Evolutionary conservation across 73 alveolate genomes (phyloP), one percentile per base, ranked within the genome.

Genomic region (Blepharisma stoltei): DNA sequence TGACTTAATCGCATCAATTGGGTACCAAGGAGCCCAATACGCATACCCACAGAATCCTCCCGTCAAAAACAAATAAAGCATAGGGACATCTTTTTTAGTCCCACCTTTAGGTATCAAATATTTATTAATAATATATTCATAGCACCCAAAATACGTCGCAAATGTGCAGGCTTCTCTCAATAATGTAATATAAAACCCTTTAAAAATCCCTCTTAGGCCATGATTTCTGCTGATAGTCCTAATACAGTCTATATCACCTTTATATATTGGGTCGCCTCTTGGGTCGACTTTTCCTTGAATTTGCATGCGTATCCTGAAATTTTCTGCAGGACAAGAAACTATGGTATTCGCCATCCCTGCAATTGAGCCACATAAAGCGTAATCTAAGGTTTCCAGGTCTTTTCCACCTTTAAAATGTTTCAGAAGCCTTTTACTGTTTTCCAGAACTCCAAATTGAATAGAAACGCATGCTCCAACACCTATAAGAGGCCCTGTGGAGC

Each of bases 1-100:
- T 7, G 87, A 68, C 67, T 80, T 80, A 6, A 67, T n/a, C 5
- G 78, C 70, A 38, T 80, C 87, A 14, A 70, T 46, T 0, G 87
- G 87, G 67, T 80, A 80, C 25, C 82, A 32, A 5, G 78, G 37
- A 6, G 78, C 65, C 87, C 87, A 80, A 44, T 25, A 70, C 43
- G 23, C 14, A 25, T 60, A 60, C 2, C 73, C 73, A 25, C 73
- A 14, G 4, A 60, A 25, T 60, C 73, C 73, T 14, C 73, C 73
- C 14, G 73, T 60, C 3, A n/a, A 14, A 25, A 60, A 60, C 11
- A 60, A 38, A 14, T 60, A 14, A n/a, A n/a, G 23, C 38, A 25
- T 25, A 14, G 14, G 46, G 6, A 60, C 73, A 25, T 60, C 73
- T 60, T 60, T 60, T 5, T 60, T 60, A 60, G 73, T 18, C 11